A percentile compares a stretch with the other conserved stretches of the same genome.
Conservation (phyloP, 176 grass and related monocot genomes). For the Sorghum bicolor region Sorghum_bicolor_NCBIv3 NC_012872.2:3593001-3593500, state of each 20-base stretch:
- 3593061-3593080: not conserved
- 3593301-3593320: slow-evolving; percentile 71
- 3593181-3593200: slow-evolving; percentile 90
- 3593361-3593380: not conserved
- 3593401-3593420: slow-evolving; percentile 76
- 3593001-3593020: slow-evolving; percentile 68
- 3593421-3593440: slow-evolving; percentile 89
- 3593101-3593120: not conserved
- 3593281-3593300: slow-evolving; percentile 63
- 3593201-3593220: slow-evolving; percentile 96
- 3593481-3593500: slow-evolving; percentile 96
- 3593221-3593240: slow-evolving; percentile 87
- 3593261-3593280: slow-evolving; percentile 70
- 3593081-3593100: not conserved
- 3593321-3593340: slow-evolving; percentile 48
- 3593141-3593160: slow-evolving; percentile 58
- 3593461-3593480: slow-evolving; percentile 95
- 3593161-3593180: slow-evolving; percentile 95
- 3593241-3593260: slow-evolving; percentile 83
- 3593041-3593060: slow-evolving; percentile 9
- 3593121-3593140: not conserved
- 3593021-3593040: slow-evolving; percentile 34
- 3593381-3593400: slow-evolving; percentile 23
- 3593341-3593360: slow-evolving; percentile 9
- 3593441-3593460: slow-evolving; percentile 94